A percentile compares a stretch with the other conserved stretches of the same genome.
Conservation (phyloP, 2,329 filamentous ascomycete species). For the Aureobasidium vineae region DNA sequence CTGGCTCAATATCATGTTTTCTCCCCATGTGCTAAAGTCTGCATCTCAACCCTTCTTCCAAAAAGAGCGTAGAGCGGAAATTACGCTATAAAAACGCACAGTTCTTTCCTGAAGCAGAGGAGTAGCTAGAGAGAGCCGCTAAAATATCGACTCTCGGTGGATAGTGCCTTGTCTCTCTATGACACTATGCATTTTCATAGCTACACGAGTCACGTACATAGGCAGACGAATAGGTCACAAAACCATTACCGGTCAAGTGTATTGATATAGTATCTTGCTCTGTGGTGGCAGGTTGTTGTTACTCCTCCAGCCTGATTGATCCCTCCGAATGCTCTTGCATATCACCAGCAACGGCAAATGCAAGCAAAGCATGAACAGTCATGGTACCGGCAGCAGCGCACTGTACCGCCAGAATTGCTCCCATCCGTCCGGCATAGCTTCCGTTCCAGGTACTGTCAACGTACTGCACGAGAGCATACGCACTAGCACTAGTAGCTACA, state of each 20-base stretch:
- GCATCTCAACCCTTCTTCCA: no score
- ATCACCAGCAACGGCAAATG: not conserved
- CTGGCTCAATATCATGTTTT: no score
- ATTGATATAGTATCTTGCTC: not conserved
- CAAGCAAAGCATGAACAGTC: not conserved
- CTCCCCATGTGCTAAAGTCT: no score
- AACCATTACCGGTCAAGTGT: not conserved
- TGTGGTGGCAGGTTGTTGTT: not conserved
- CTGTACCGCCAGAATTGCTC: conserved; percentile 2
- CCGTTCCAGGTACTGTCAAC: not conserved
- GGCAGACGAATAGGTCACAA: no score
- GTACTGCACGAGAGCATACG: not conserved
- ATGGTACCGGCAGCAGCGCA: conserved; percentile 6
- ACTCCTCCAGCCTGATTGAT: not conserved
- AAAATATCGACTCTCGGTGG: not conserved
- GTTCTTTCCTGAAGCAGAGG: no score
- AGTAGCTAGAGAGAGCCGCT: not conserved
- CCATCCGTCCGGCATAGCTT: not conserved
- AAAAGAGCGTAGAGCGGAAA: no score
- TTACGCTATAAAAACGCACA: no score
- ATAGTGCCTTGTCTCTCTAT: not conserved
- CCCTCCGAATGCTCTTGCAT: not conserved
- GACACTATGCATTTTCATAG: not conserved
- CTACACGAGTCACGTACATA: no score
- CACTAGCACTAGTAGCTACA: not conserved